Base-by-base conservation (phyloP, 2,329 filamentous ascomycete genomes). In the Chaetomiaceae sp. region DNA sequence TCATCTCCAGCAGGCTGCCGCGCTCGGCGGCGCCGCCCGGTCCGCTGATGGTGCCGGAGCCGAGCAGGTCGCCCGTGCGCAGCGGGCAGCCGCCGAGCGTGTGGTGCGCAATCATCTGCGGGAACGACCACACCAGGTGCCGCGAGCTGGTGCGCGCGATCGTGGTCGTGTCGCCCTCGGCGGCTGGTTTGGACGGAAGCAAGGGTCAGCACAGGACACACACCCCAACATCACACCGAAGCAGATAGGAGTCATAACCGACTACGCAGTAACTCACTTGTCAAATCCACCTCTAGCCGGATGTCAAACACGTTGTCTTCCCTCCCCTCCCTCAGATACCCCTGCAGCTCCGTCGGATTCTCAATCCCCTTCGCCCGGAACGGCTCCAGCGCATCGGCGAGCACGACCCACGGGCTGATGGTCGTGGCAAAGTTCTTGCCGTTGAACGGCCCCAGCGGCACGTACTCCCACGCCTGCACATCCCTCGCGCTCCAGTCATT, bases 401-500 rank as follows among this genome's bases (percentile, higher is more conserved):
- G 69, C 4, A 93, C 84, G 2, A 93, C 78, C 87, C 87, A 93
- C 0, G 86, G 78, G 50, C 81, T 86, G 55, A 93, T 84, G 0
- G 78, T 85, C 0, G 85, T 87, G 3, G 76, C 84, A 59, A 93
- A 91, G 63, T 90, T 91, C 75, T 94, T 93, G 19, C 80, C 74
- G 51, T 87, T 89, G 68, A 93, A 91, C 0, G 87, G 87, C 0
- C 88, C 88, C 7, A 91, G 68, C 0, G 88, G 88, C 8, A 90
- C 75, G 56, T 90, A 90, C 65, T 94, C 88, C 86, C 86, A 93
- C 0, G 77, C 76, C 62, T 94, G 88, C 40, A 93, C 83, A 57
- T 93, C 87, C 52, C 87, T 72, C 4, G 87, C 87, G 45, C 83
- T 88, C 88, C 88, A 94, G 65, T 94, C 88, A 57, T 94, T 94